These are phyloP conservation scores for Theobroma cacao DNA, from an alignment of 345 rosid genomes.

Conservation along the genomic window DNA sequence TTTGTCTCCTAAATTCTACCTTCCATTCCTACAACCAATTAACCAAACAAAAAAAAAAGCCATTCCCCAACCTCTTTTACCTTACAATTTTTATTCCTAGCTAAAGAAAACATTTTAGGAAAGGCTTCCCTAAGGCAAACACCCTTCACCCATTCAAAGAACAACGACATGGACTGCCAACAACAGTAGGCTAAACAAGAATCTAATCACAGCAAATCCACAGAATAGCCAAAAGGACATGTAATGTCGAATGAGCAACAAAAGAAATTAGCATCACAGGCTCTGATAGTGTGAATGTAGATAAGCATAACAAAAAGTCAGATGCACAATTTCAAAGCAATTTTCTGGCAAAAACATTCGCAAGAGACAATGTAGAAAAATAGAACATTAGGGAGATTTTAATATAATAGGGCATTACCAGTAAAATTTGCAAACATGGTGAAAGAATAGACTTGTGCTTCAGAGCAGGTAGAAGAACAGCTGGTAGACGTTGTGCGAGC, in stretches of 20 bases:
- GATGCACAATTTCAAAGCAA: background rate
- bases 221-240: background rate
- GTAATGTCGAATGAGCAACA: background rate
- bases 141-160: background rate
- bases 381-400: background rate
- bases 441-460: slow-evolving; percentile 72
- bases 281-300: background rate
- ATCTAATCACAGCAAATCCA: background rate
- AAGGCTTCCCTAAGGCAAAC: too few species aligned
- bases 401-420: slow-evolving; percentile 57
- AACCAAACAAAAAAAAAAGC: too few species aligned
- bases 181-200: too few species aligned
- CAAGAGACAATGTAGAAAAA: background rate
- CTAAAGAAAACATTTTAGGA: too few species aligned
- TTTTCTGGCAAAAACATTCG: background rate
- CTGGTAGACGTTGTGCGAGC: slow-evolving; percentile 68
- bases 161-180: background rate
- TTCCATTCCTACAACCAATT: too few species aligned
- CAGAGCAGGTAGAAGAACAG: slow-evolving; percentile 73
- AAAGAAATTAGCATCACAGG: background rate
- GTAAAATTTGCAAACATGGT: slow-evolving; percentile 62
- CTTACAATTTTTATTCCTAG: too few species aligned
- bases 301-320: slow-evolving; percentile 6
- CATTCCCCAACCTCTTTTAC: too few species aligned
- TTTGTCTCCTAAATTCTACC: too few species aligned